These are phyloP conservation scores for Schizonepeta tenuifolia DNA, from an alignment of 257 asterid genomes.

Conservation along the genomic window DNA sequence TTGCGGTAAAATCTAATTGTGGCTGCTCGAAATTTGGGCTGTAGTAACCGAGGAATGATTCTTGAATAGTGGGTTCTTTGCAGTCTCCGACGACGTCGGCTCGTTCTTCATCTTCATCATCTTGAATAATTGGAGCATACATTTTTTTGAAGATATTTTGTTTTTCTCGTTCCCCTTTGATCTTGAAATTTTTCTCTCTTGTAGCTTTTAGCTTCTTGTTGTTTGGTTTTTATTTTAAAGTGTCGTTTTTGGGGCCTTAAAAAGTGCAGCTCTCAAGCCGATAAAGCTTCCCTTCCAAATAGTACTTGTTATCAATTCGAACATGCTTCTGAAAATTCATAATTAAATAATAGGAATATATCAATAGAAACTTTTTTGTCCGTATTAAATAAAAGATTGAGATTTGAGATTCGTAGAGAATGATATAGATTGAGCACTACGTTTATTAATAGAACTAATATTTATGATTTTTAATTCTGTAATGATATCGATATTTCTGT, in stretches of 20 bases:
- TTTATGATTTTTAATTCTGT: no score
- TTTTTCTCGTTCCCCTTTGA: no score
- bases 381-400: background rate
- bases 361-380: background rate
- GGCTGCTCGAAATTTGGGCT: conserved; percentile 15
- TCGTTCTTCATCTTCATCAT: conserved; percentile 37
- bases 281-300: conserved; percentile 3
- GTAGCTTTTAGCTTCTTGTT: conserved; percentile 26
- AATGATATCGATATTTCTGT: no score
- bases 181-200: background rate
- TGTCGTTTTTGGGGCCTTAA: conserved; percentile 29
- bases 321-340: background rate
- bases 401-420: background rate
- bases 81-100: conserved; percentile 11
- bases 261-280: conserved; percentile 30
- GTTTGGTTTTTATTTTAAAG: conserved; percentile 11
- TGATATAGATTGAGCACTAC: no score
- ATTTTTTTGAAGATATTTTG: background rate
- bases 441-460: no score
- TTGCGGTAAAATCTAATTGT: background rate
- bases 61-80: no score
- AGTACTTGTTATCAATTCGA: background rate
- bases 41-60: conserved; percentile 14
- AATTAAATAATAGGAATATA: background rate
- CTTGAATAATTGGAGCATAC: conserved; percentile 38